Base-by-base conservation (phyloP, 2,329 filamentous ascomycete genomes). In the Penicillium brasilianum region DNA sequence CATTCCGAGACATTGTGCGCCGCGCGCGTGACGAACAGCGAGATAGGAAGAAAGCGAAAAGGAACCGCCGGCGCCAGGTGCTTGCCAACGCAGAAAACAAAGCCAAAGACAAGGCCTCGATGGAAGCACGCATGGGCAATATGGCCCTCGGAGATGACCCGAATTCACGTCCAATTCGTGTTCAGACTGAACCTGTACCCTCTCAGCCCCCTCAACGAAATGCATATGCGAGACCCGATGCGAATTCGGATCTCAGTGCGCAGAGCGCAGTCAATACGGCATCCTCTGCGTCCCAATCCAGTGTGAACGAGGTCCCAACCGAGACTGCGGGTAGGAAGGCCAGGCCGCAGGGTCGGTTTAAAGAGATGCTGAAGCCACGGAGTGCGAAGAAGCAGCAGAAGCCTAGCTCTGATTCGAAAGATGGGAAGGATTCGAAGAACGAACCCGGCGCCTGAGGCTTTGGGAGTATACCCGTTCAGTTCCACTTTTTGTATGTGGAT, bases 11-110 rank as follows among this genome's bases (percentile, higher is more conserved):
- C 9, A 66, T 77, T 6, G 61, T 75, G 16, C 69, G 70, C 4
- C 72, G 76, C 4, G 76, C 77, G 0, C 68, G 75, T n/a, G 71
- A 76, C 8, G 76, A 77, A 59, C 70, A 76, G 52, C 72, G 70
- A 3, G 74, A 74, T 18, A 58, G 69, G n/a, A 63, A 67, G 34
- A 66, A 69, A 22, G 59, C 61, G 36, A 70, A 66, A 32, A 64
- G 69, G 22, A 69, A 61, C 37, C 69, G 67, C 11, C 63, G 60
- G 11, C 69, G 71, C 18, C 68, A 72, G 56, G 65, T 37, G 14
- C 56, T 52, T 10, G 14, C 39, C 2, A 43, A 30, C 20, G 18
- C 37, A 4, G 60, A 56, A 4, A 44, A 54, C 3, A 55, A 39
- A 34, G n/a, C 56, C 4, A 57, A 61, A 3, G 44, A 65, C 8